phyloP scores from a whole-genome alignment of 23 red algal species.

The Porphyridium purpureum region DNA sequence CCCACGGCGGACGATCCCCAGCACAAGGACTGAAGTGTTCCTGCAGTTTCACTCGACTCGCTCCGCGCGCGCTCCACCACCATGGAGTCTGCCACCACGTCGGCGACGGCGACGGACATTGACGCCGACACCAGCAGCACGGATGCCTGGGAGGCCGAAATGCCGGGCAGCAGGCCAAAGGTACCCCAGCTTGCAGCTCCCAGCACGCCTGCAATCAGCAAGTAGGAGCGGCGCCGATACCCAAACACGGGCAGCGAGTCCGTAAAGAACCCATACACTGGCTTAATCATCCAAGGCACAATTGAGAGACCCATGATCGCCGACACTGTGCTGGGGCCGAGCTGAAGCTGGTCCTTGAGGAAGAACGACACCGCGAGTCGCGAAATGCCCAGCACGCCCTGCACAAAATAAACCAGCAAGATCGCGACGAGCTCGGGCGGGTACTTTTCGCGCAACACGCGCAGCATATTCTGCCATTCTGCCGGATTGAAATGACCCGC shows the following conservation, averaged over 20 bases:
- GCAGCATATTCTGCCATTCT: too few relatives aligned
- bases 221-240: conserved; percentile 62
- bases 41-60: conserved; percentile 20
- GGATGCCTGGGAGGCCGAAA: conserved; percentile 17
- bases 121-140: conserved; percentile 14
- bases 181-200: conserved; percentile 45
- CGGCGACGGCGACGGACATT: conserved; percentile 57
- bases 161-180: conserved; percentile 27
- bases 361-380: conserved; percentile 78
- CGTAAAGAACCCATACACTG: conserved; percentile 71
- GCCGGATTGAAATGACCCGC: too few relatives aligned
- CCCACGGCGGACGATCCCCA: conserved; percentile 80
- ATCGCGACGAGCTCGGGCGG: conserved; percentile 70
- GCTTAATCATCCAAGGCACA: conserved; percentile 89
- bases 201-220: conserved; percentile 27
- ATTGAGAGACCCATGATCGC: conserved; percentile 49
- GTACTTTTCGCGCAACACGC: too few relatives aligned
- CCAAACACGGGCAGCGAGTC: conserved; percentile 76
- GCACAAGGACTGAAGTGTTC: conserved; percentile 61
- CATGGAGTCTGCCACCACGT: conserved; percentile 83
- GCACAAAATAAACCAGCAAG: conserved; percentile 72
- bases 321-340: conserved; percentile 41
- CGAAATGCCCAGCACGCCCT: conserved; percentile 77
- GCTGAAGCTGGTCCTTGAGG: conserved; percentile 64
- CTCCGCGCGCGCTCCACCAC: conserved; percentile 70